Evolutionary conservation across 2,329 filamentous ascomycete genomes (phyloP).

Genomic region (Botryotinia narcissicola): DNA sequence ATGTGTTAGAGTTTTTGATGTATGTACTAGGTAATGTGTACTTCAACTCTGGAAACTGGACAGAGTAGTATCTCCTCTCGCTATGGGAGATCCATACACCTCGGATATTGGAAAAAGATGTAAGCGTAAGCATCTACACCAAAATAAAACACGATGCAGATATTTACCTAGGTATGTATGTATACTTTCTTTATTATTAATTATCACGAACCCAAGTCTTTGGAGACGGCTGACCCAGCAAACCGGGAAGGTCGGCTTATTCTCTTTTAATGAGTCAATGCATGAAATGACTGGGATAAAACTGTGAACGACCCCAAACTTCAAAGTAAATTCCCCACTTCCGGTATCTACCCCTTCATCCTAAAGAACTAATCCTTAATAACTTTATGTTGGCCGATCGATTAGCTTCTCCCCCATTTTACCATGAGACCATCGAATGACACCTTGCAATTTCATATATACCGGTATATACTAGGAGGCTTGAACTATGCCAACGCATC

Average conservation of each 20-base stretch:
- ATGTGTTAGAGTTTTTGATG: not conserved
- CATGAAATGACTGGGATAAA: slow-evolving; percentile 19
- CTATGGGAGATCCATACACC: not conserved
- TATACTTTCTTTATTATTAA: not conserved
- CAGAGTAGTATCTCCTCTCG: not conserved
- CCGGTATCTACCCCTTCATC: not conserved
- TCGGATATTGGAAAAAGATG: not conserved
- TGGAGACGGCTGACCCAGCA: slow-evolving; percentile 20
- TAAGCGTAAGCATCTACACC: not conserved
- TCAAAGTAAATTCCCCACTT: not conserved
- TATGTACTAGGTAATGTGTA: not conserved
- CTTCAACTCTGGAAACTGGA: not conserved
- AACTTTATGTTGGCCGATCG: not conserved
- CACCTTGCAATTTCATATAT: not conserved
- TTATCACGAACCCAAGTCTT: slow-evolving; percentile 8
- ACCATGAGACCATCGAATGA: not conserved
- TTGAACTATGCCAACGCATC: slow-evolving; percentile 14
- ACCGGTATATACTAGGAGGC: not conserved
- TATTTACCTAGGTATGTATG: not conserved
- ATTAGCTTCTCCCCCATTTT: not conserved
- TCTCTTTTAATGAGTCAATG: slow-evolving; percentile 17
- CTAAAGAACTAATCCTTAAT: not conserved
- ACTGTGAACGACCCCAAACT: not conserved
- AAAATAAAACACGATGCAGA: not conserved
- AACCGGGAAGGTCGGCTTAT: slow-evolving; percentile 17